A percentile compares a stretch with the other conserved stretches of the same genome.
Conservation (phyloP, 2,329 filamentous ascomycete species). For the Penicillium sp. region DNA sequence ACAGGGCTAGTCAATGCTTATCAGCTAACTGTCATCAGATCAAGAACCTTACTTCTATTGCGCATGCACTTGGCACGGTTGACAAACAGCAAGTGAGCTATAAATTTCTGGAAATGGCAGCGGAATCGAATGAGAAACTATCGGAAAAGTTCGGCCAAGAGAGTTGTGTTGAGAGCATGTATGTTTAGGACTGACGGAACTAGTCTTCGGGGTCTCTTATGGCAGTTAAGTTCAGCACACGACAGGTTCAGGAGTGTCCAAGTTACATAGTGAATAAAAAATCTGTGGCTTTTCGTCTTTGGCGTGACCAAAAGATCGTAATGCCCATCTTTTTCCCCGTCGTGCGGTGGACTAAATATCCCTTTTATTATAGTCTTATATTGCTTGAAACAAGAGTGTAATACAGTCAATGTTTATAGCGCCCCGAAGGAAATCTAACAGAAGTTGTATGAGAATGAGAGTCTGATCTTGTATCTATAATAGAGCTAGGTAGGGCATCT, state of each 20-base stretch:
- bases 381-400: background rate
- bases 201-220: background rate
- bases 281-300: background rate
- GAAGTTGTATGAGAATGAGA: background rate
- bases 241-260: background rate
- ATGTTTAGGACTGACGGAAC: background rate
- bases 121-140: background rate
- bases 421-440: constrained; percentile 4
- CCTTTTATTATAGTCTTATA: no score
- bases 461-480: background rate
- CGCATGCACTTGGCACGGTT: background rate
- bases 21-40: background rate
- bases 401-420: constrained; percentile 2
- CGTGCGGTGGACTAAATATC: no score
- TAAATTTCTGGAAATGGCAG: background rate
- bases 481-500: background rate
- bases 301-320: no score
- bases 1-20: background rate
- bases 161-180: background rate
- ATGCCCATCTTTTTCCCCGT: no score
- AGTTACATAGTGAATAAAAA: background rate
- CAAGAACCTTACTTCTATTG: background rate
- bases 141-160: background rate
- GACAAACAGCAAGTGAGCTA: background rate
- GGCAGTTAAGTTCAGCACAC: background rate